Percentiles rank a stretch among this genome's conserved stretches.
phyloP scores from a whole-genome alignment of 306 rosid species.

The Datisca glomerata region DNA sequence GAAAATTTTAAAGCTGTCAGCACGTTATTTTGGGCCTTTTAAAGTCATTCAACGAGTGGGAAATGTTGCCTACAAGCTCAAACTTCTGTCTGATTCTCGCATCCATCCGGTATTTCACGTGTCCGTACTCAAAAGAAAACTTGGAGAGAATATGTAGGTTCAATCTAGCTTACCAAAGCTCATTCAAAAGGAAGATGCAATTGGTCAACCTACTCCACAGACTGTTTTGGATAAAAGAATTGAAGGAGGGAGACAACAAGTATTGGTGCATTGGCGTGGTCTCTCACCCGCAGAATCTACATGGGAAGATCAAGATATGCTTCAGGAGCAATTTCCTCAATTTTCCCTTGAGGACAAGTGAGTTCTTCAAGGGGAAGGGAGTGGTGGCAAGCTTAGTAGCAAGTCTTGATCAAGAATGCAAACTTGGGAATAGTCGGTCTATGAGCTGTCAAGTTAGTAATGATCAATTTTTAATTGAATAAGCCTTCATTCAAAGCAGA shows the following conservation, averaged over 20 bases:
- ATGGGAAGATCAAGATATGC: background rate
- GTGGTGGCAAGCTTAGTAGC: no score
- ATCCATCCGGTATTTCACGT: slow-evolving; percentile 1
- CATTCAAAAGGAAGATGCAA: background rate
- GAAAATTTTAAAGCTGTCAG: background rate
- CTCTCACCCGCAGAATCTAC: background rate
- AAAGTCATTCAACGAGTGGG: background rate
- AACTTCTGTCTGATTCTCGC: no score
- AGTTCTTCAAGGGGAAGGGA: background rate
- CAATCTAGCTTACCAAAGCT: background rate
- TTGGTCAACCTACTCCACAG: background rate
- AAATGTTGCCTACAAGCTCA: background rate
- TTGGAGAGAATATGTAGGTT: background rate
- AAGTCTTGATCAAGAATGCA: no score
- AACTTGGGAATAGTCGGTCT: no score
- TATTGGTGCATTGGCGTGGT: background rate
- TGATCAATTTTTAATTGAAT: no score
- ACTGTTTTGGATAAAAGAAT: background rate
- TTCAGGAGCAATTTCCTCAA: background rate
- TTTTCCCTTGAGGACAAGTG: background rate
- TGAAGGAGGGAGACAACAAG: background rate
- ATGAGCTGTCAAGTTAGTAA: no score
- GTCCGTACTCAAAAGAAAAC: background rate
- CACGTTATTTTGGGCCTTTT: background rate
- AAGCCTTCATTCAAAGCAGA: no score